Conservation (phyloP, 2,329 filamentous ascomycete genomes). For the Tolypocladium paradoxum region DNA sequence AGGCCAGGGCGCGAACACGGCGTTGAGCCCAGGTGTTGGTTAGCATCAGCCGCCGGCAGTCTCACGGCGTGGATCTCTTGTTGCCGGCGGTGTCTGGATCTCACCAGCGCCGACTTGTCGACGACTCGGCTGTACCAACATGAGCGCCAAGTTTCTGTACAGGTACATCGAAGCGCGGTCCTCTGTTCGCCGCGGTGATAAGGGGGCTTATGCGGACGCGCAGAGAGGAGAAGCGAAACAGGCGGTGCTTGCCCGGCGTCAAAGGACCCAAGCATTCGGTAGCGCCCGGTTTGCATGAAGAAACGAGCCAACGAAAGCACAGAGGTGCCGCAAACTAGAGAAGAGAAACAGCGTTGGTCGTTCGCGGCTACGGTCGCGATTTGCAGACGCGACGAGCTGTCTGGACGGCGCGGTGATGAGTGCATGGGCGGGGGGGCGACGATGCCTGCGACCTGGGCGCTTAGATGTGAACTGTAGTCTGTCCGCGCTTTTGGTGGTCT, state of each 20-base stretch:
- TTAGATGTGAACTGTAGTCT: neutral
- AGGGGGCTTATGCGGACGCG: neutral
- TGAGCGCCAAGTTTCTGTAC: neutral
- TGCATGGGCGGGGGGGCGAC: neutral
- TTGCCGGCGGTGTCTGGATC: neutral
- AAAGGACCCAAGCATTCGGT: constrained; percentile 17
- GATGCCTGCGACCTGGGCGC: neutral
- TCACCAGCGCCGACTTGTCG: neutral
- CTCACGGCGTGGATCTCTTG: neutral
- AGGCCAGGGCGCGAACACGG: neutral
- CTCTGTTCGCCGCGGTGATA: neutral
- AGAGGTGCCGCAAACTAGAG: neutral
- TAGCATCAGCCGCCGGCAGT: neutral
- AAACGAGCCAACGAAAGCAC: neutral
- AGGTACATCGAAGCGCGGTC: neutral
- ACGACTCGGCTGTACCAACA: neutral
- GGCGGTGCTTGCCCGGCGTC: neutral
- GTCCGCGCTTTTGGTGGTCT: neutral
- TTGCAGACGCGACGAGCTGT: neutral
- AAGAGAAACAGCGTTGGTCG: neutral
- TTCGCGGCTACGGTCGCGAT: neutral
- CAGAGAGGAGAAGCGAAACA: neutral
- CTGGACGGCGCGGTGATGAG: neutral
- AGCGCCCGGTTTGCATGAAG: constrained; percentile 18
- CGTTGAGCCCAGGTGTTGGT: neutral